These are phyloP conservation scores for Penicillium decumbens DNA, from an alignment of 2,329 filamentous ascomycete genomes.

Conservation along the genomic window DNA sequence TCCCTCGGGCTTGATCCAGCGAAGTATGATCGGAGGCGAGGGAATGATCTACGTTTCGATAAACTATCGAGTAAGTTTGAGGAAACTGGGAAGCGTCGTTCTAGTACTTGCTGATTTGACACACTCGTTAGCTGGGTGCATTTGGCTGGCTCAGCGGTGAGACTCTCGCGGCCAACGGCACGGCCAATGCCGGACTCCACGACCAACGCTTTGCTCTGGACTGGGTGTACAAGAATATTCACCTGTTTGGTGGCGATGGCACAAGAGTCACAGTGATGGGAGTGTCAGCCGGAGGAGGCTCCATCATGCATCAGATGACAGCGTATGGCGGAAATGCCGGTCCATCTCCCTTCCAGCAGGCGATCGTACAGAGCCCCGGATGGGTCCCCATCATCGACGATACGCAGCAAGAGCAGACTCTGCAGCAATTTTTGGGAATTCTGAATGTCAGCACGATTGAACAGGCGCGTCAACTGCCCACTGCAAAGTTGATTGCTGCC, in stretches of 20 bases:
- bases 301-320: conserved; percentile 55
- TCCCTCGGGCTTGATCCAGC: conserved; percentile 40
- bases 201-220: conserved; percentile 55
- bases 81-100: neutral
- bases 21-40: conserved; percentile 37
- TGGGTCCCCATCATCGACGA: conserved; percentile 34
- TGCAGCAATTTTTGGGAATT: conserved; percentile 39
- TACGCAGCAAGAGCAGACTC: conserved; percentile 36
- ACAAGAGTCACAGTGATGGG: conserved; percentile 44
- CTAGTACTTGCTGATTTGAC: neutral
- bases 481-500: conserved; percentile 39
- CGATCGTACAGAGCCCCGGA: conserved; percentile 45
- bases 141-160: conserved; percentile 49
- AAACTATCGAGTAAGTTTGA: conserved; percentile 42
- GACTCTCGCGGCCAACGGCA: conserved; percentile 42
- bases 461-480: conserved; percentile 43
- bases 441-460: conserved; percentile 44
- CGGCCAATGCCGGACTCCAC: conserved; percentile 48
- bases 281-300: conserved; percentile 51
- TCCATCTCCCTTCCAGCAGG: conserved; percentile 33
- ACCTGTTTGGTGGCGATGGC: conserved; percentile 53
- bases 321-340: conserved; percentile 47
- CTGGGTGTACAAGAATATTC: conserved; percentile 54
- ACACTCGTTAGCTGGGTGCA: conserved; percentile 37
- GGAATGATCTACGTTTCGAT: conserved; percentile 47